Evolutionary conservation across 106 monocot genomes (phyloP).

Genomic region (Cymbidium sinense): DNA sequence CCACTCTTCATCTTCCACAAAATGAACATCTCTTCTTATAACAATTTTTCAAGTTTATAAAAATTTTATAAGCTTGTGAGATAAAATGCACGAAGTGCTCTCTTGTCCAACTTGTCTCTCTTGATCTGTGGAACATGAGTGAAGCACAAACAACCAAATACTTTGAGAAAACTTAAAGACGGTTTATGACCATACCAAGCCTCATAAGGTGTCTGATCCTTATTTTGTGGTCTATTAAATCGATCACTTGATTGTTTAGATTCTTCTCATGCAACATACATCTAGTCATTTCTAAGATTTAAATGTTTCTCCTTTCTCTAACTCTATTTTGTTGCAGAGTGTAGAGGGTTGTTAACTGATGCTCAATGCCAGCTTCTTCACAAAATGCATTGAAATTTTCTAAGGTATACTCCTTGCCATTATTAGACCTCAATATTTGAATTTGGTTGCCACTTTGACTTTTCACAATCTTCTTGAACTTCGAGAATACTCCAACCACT

Average conservation of each 20-base stretch:
- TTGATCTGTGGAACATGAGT: constrained; percentile 5
- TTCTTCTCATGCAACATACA: constrained; percentile 4
- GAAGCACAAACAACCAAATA: constrained; percentile 4
- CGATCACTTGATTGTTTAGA: not conserved
- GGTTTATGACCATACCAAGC: constrained; percentile 2
- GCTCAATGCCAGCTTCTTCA: not conserved
- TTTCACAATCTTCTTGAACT: constrained; percentile 1
- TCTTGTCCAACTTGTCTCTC: not conserved
- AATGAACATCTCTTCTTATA: constrained; percentile 11
- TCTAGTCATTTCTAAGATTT: constrained; percentile 5
- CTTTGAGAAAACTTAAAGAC: constrained; percentile 5
- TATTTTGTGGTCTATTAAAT: not conserved
- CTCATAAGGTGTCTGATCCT: not conserved
- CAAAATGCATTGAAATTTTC: not conserved
- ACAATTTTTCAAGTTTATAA: not conserved
- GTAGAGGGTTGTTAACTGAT: constrained; percentile 1
- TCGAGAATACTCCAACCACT: not conserved
- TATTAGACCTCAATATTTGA: not conserved
- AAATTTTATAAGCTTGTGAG: constrained; percentile 6
- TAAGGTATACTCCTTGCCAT: not conserved
- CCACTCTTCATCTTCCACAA: constrained; percentile 8
- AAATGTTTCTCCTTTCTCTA: not conserved
- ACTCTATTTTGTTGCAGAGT: not conserved
- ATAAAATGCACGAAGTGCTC: not conserved
- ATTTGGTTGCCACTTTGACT: constrained; percentile 2